Evolutionary conservation across 768 basidiomycete genomes (phyloP), one percentile per base, ranked within the genome.

Genomic region (Leccinum disarticulatum): DNA sequence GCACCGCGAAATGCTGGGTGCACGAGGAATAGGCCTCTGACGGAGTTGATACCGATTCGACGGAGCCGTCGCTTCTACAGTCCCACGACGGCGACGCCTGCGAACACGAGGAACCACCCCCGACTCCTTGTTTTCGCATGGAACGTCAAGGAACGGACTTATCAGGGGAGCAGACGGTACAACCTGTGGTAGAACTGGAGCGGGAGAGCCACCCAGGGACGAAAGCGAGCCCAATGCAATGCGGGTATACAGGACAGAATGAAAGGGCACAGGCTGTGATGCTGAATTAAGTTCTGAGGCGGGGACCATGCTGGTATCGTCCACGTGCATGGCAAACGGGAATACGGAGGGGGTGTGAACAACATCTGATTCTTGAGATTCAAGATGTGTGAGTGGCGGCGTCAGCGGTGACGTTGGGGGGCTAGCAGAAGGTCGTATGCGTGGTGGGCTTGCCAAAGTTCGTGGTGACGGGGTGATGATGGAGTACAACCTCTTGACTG

Each of bases 331-430:
- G 46, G 64, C 59, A 31, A 71, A 62, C 14, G 73, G 71, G 54
- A 64, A 57, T 35, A 41, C 75, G 31, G 80, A 56, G 11, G 87
- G 85, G 1, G 86, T 83, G 48, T 78, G 74, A 56, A 85, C 70
- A 55, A 71, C 69, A 19, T 81, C 80, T 3, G 78, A 75, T 30
- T 78, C 79, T 66, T 83, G 80, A 7, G 82, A 82, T 57, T 73
- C 59, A 22, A 61, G 31, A 31, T 60, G 65, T 8, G 64, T 70
- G 30, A 68, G 66, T 41, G 62, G 66, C 22, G 66, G 72, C 17
- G 67, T 70, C 15, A 74, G 67, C 36, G 75, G 72, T 64, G 58
- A 74, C 47, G 60, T 65, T n/a, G 56, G 67, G 53, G 65, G 70
- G 54, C 64, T 71, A 60, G 55, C 56, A 22, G 61, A 59, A 10